Percentiles rank a stretch among this genome's conserved stretches.
Evolutionary conservation across 2,329 filamentous ascomycete genomes (phyloP).

Genomic region (Sporothrix brunneoviolacea): DNA sequence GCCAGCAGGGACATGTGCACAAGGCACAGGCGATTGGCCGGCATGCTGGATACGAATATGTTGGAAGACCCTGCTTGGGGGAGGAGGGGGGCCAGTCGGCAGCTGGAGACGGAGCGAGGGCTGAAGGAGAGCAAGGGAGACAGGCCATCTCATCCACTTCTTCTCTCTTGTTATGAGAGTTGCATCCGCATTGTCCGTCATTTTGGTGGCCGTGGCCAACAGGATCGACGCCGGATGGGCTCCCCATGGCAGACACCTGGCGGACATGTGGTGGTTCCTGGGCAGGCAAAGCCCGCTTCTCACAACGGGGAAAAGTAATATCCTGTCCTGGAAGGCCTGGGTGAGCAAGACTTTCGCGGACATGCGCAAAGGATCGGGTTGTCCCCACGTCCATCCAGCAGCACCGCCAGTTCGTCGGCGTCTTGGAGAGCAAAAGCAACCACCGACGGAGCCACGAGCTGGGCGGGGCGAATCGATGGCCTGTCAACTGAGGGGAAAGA

Average conservation of each 20-base stretch:
- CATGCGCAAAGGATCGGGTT: too few species aligned
- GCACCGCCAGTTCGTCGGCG: not conserved
- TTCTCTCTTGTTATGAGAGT: not conserved
- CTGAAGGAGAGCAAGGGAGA: not conserved
- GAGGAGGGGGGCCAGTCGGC: not conserved
- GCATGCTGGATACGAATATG: not conserved
- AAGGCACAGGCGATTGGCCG: constrained; percentile 1
- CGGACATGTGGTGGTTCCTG: too few species aligned
- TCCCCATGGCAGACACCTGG: too few species aligned
- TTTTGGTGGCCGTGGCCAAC: not conserved
- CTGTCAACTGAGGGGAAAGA: constrained; percentile 12
- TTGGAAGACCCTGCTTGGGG: not conserved
- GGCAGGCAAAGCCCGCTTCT: not conserved
- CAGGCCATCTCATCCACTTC: not conserved
- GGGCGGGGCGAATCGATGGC: constrained; percentile 1
- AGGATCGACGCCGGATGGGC: not conserved
- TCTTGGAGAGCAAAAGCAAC: not conserved
- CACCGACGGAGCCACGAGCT: not conserved
- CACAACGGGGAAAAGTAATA: not conserved
- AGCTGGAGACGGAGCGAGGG: not conserved
- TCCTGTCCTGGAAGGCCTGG: too few species aligned
- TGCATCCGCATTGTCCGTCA: not conserved
- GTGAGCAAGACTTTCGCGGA: too few species aligned
- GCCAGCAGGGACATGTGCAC: not conserved
- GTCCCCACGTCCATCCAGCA: too few species aligned